phyloP scores from a whole-genome alignment of 257 asterid species.

The Salvia splendens region DNA sequence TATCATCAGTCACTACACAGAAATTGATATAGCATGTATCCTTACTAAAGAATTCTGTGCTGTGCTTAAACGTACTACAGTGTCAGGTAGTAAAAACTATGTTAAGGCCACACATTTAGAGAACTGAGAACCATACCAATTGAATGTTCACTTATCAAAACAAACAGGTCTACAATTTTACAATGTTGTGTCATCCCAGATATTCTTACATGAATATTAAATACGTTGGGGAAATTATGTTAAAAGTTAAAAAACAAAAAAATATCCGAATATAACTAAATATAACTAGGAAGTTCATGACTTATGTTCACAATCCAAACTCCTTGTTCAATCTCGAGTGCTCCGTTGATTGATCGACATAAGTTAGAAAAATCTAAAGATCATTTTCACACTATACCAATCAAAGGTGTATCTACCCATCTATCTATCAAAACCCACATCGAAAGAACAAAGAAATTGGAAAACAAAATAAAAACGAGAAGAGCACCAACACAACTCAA shows the following conservation, averaged over 20 bases:
- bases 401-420: background rate
- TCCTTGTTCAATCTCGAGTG: background rate
- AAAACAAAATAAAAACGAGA: background rate
- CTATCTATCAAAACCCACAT: background rate
- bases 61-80: background rate
- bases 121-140: background rate
- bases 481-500: background rate
- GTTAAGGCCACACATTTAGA: background rate
- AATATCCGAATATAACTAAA: no score
- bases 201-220: background rate
- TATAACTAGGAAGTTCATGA: no score
- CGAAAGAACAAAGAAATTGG: background rate
- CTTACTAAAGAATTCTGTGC: background rate
- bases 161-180: background rate
- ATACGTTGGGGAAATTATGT: no score
- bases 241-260: no score
- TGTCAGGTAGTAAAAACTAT: background rate
- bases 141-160: background rate
- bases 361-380: background rate
- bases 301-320: background rate
- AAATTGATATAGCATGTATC: background rate
- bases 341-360: background rate
- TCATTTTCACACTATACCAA: background rate
- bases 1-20: conserved; percentile 6
- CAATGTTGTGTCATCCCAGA: background rate